These are phyloP conservation scores for Candida insectorum DNA, from an alignment of 805 yeast species.

Conservation along the genomic window DNA sequence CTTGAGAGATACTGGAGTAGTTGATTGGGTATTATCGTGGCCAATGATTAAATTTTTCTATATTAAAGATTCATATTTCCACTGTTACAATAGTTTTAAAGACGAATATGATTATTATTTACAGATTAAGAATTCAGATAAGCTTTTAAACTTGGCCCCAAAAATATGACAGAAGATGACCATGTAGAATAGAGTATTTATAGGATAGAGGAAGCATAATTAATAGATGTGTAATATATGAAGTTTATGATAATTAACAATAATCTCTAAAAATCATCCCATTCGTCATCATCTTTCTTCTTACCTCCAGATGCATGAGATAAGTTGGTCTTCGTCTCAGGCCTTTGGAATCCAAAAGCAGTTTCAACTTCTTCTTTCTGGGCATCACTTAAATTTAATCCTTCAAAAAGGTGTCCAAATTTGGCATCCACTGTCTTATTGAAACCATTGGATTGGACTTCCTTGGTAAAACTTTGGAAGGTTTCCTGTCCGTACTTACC, in stretches of 20 bases:
- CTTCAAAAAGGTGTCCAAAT: constrained; percentile 57
- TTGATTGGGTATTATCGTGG: constrained; percentile 62
- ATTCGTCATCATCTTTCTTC: constrained; percentile 42
- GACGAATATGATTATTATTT: constrained; percentile 40
- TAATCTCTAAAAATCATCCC: constrained; percentile 63
- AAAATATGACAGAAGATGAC: no score
- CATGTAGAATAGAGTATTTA: no score
- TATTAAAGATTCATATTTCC: constrained; percentile 60
- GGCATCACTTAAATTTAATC: constrained; percentile 36
- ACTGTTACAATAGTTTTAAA: constrained; percentile 42
- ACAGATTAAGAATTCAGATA: constrained; percentile 5
- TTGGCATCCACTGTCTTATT: constrained; percentile 43
- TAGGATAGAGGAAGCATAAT: no score
- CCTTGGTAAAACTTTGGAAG: constrained; percentile 52
- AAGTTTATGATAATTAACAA: no score
- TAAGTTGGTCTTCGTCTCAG: constrained; percentile 55
- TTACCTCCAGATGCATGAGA: constrained; percentile 44
- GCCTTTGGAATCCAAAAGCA: constrained; percentile 65
- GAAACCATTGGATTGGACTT: constrained; percentile 37
- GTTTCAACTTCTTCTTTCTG: constrained; percentile 44
- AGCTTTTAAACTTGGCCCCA: not conserved
- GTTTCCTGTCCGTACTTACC: constrained; percentile 72
- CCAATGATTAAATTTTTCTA: constrained; percentile 48
- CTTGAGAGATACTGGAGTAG: constrained; percentile 63
- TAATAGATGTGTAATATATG: no score